Evolutionary conservation across 495 filamentous ascomycete species (phyloP), one percentile per base, ranked within the genome.

Genomic region (Neurospora sp.): DNA sequence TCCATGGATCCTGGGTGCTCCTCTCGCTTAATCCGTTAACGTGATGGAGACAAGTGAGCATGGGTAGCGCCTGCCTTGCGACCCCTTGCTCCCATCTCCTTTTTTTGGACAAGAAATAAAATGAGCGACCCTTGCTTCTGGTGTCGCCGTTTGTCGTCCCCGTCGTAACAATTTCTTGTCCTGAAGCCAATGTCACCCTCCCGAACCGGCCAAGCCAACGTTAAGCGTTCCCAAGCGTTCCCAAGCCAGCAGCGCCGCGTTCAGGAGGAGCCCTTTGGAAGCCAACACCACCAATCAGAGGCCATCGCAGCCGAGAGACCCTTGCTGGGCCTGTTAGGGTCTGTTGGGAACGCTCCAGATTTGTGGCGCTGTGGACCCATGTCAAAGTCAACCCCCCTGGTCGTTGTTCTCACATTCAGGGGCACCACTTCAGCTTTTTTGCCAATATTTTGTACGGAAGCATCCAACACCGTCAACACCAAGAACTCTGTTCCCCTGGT

Each of bases 291-390:
- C 53, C 53, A 65, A 65, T 65, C 53, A 65, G 53, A 65, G 6
- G 22, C 22, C 53, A 65, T 7, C 35, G 35, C 35, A 37, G 48
- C 3, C 17, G 3, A 65, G 17, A 65, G 53, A 65, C 14, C 53
- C 53, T 65, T 35, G 53, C 53, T 35, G 31, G 70, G 16, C 9
- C 40, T 71, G 31, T 65, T 39, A 40, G 31, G 31, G 31, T 35
- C 31, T 27, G 22, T 35, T 4, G 68, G 22, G 31, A 45, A 61
- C 22, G 72, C 72, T 70, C 69, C 48, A 70, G 69, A 71, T 69
- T 44, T 74, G 73, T 74, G 73, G 73, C 73, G 70, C 73, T 69
- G 61, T 65, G 68, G 5, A 59, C 69, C 53, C 73, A 38, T 44
- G 22, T 37, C 65, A 31, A 44, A 20, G 38, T 38, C 61, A 37